Percentiles rank a stretch among this genome's conserved stretches.
Evolutionary conservation across 495 filamentous ascomycete species (phyloP).

Genomic region (Aspergillus egyptiacus): DNA sequence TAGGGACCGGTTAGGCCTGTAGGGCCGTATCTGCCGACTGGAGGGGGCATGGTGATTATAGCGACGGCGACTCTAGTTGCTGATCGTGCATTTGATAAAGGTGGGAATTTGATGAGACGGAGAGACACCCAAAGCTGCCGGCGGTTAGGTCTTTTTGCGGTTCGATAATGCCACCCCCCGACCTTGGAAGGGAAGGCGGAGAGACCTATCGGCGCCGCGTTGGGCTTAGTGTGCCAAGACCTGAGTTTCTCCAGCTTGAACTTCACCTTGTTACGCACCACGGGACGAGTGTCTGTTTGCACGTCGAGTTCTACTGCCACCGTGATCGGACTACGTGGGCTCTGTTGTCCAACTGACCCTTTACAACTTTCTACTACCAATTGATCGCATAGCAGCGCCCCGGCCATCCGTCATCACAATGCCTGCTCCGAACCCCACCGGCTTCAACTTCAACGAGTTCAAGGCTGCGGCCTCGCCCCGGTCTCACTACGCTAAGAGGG

Average conservation of each 20-base stretch:
- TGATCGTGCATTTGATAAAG: slow-evolving; percentile 20
- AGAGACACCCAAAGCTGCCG: not conserved
- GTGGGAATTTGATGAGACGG: slow-evolving; percentile 8
- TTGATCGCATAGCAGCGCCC: not conserved
- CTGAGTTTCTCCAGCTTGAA: slow-evolving; percentile 16
- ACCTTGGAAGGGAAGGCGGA: slow-evolving; percentile 16
- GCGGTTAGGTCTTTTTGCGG: slow-evolving; percentile 16
- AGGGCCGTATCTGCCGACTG: slow-evolving; percentile 48
- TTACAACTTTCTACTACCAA: slow-evolving; percentile 2
- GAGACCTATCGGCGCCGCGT: slow-evolving; percentile 18
- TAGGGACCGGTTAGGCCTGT: slow-evolving; percentile 39
- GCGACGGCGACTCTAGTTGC: slow-evolving; percentile 6
- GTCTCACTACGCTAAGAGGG: slow-evolving; percentile 53
- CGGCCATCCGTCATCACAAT: slow-evolving; percentile 28
- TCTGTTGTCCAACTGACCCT: not conserved
- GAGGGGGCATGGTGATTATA: slow-evolving; percentile 26
- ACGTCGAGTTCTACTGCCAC: slow-evolving; percentile 6
- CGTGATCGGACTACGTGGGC: slow-evolving; percentile 14
- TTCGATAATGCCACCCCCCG: slow-evolving; percentile 1
- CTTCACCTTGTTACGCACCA: slow-evolving; percentile 14
- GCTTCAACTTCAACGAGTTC: slow-evolving; percentile 74
- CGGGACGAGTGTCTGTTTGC: not conserved
- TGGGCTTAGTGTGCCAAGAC: slow-evolving; percentile 30
- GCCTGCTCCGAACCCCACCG: slow-evolving; percentile 65
- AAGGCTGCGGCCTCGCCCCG: slow-evolving; percentile 58